A percentile compares a stretch with the other conserved stretches of the same genome.
phyloP scores from a whole-genome alignment of 2,329 filamentous ascomycete species.

The Aspergillus nomiae region DNA sequence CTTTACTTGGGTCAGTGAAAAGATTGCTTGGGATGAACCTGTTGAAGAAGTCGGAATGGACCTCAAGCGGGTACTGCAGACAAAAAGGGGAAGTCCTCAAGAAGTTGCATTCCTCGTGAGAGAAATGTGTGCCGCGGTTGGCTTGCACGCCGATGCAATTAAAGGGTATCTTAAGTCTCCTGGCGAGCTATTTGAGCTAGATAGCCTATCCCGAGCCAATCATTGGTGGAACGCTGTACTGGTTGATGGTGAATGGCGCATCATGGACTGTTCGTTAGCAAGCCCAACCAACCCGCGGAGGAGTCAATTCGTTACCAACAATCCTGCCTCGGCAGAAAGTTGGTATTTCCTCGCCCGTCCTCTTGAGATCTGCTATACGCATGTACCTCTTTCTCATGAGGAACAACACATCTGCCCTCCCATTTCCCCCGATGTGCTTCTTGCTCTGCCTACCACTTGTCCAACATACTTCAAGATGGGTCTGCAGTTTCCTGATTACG shows the following conservation, averaged over 20 bases:
- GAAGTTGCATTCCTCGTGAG: constrained; percentile 86
- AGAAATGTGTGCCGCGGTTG: constrained; percentile 92
- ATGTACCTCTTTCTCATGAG: constrained; percentile 81
- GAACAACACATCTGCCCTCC: constrained; percentile 94
- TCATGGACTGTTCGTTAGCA: constrained; percentile 91
- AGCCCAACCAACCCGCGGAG: constrained; percentile 87
- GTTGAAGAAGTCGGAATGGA: constrained; percentile 79
- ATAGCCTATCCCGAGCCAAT: constrained; percentile 81
- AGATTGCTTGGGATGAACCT: constrained; percentile 92
- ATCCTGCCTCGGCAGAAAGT: constrained; percentile 70
- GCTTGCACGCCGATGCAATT: constrained; percentile 83
- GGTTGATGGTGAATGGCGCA: constrained; percentile 92
- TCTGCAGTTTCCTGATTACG: constrained; percentile 82
- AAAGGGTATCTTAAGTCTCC: constrained; percentile 88
- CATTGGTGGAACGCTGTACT: constrained; percentile 98
- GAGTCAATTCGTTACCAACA: constrained; percentile 71
- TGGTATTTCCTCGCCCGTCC: constrained; percentile 96
- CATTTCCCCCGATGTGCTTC: constrained; percentile 79
- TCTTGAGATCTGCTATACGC: constrained; percentile 90
- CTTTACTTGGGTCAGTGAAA: constrained; percentile 96
- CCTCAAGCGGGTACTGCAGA: constrained; percentile 78
- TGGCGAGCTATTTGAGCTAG: constrained; percentile 78
- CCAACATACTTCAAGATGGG: constrained; percentile 84
- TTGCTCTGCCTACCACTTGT: constrained; percentile 82
- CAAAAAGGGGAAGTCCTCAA: constrained; percentile 79